These are phyloP conservation scores for Akebia trifoliata DNA, from an alignment of 164 flowering plant species.

Conservation along the genomic window DNA sequence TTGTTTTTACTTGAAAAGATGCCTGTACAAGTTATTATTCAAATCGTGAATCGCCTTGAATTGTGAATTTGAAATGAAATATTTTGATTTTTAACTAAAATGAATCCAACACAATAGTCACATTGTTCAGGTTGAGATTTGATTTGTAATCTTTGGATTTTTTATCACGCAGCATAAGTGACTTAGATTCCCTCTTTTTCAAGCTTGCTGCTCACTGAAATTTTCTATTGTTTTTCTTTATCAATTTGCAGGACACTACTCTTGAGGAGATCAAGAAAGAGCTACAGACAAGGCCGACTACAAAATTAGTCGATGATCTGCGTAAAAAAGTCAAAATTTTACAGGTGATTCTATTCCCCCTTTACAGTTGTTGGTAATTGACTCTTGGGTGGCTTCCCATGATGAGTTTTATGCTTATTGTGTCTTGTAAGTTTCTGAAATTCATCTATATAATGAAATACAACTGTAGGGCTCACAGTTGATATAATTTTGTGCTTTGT, in stretches of 20 bases:
- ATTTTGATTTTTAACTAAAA: too few relatives aligned
- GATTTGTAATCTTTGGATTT: too few relatives aligned
- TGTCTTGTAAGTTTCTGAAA: neutral
- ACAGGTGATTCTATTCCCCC: constrained; percentile 56
- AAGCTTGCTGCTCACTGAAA: neutral
- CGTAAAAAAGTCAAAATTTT: constrained; percentile 91
- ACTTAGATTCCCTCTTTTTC: neutral
- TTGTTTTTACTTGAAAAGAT: too few relatives aligned
- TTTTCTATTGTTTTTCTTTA: constrained; percentile 3
- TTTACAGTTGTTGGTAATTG: neutral
- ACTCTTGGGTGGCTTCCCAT: neutral
- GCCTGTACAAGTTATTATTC: too few relatives aligned
- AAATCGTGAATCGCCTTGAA: too few relatives aligned
- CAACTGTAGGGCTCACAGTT: too few relatives aligned
- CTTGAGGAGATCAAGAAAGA: constrained; percentile 83
- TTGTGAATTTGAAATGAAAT: too few relatives aligned
- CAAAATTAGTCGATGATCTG: constrained; percentile 83
- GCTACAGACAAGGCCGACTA: constrained; percentile 84
- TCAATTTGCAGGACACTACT: constrained; percentile 55
- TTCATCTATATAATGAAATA: too few relatives aligned
- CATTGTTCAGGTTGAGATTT: too few relatives aligned
- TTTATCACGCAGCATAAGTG: neutral
- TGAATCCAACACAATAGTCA: too few relatives aligned
- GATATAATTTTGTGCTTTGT: too few relatives aligned
- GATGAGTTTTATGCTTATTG: neutral